Evolutionary conservation across 371 early-diverging fungal species (phyloP).

Genomic region (Apophysomyces ossiformis): DNA sequence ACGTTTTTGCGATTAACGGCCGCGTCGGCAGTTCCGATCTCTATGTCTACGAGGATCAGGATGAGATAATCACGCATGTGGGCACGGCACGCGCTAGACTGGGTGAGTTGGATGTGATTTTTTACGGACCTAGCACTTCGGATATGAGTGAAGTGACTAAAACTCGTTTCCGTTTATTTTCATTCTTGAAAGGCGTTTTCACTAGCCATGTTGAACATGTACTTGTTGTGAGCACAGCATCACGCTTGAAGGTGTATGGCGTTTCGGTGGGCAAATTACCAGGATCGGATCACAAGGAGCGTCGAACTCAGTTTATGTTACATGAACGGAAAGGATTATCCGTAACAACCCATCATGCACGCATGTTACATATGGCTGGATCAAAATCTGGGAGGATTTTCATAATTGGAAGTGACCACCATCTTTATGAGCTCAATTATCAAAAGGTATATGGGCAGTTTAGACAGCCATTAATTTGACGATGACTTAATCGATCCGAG

Average conservation of each 20-base stretch:
- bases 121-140: too few species aligned
- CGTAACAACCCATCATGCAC: conserved; percentile 74
- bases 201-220: conserved; percentile 75
- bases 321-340: conserved; percentile 1
- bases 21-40: conserved; percentile 52
- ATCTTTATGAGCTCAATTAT: conserved; percentile 77
- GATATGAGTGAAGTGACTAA: too few species aligned
- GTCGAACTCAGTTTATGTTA: not conserved
- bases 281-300: too few species aligned
- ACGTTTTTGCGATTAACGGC: not conserved
- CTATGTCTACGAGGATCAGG: conserved; percentile 80
- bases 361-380: conserved; percentile 71
- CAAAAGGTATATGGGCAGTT: not conserved
- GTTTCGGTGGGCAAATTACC: conserved; percentile 36
- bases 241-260: conserved; percentile 78
- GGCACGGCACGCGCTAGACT: conserved; percentile 73
- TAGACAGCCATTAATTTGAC: not conserved
- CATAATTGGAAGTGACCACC: conserved; percentile 80
- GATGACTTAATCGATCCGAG: not conserved
- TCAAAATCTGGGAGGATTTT: conserved; percentile 81
- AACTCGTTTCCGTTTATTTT: too few species aligned
- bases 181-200: conserved; percentile 61
- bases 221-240: conserved; percentile 81
- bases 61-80: conserved; percentile 82
- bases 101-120: conserved; percentile 34